Percentiles rank a stretch among this genome's conserved stretches.
Conservation (phyloP, 768 basidiomycete genomes). For the Sarcomyxa edulis region DNA sequence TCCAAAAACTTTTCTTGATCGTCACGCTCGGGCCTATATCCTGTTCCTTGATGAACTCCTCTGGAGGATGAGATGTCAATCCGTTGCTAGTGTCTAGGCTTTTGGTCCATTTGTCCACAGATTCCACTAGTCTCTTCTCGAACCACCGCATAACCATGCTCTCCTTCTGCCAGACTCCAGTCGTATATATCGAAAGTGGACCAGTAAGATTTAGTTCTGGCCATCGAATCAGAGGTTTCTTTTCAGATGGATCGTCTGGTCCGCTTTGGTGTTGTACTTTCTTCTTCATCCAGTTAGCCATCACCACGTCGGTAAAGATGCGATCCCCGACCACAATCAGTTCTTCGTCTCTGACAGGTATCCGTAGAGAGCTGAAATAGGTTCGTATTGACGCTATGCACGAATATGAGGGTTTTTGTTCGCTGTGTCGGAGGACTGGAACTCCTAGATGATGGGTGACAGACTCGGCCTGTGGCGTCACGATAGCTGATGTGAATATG, state of each 20-base stretch:
- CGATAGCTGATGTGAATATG: constrained; percentile 1
- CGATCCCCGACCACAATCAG: constrained; percentile 89
- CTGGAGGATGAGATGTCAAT: too few relatives aligned
- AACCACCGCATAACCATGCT: constrained; percentile 53
- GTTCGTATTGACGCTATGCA: constrained; percentile 66
- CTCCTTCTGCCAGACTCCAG: constrained; percentile 64
- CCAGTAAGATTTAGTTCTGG: too few relatives aligned
- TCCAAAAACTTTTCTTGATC: too few relatives aligned
- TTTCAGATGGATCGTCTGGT: too few relatives aligned
- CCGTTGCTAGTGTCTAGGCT: too few relatives aligned
- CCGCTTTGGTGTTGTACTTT: too few relatives aligned
- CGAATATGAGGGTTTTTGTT: constrained; percentile 75
- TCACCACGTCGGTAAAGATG: constrained; percentile 84
- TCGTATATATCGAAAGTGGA: constrained; percentile 67
- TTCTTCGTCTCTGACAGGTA: constrained; percentile 55
- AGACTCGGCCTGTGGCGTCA: constrained; percentile 80
- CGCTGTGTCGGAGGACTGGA: constrained; percentile 75
- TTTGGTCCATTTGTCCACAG: too few relatives aligned
- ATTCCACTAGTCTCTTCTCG: constrained; percentile 50
- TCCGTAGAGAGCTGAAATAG: constrained; percentile 65
- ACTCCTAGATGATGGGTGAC: constrained; percentile 72
- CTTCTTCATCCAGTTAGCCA: constrained; percentile 81
- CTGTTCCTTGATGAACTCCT: too few relatives aligned
- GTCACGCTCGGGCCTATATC: too few relatives aligned
- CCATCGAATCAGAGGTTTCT: too few relatives aligned